A percentile compares a stretch with the other conserved stretches of the same genome.
These are phyloP conservation scores for Penicillium sp. DNA, from an alignment of 2,329 filamentous ascomycete species.

Conservation along the genomic window DNA sequence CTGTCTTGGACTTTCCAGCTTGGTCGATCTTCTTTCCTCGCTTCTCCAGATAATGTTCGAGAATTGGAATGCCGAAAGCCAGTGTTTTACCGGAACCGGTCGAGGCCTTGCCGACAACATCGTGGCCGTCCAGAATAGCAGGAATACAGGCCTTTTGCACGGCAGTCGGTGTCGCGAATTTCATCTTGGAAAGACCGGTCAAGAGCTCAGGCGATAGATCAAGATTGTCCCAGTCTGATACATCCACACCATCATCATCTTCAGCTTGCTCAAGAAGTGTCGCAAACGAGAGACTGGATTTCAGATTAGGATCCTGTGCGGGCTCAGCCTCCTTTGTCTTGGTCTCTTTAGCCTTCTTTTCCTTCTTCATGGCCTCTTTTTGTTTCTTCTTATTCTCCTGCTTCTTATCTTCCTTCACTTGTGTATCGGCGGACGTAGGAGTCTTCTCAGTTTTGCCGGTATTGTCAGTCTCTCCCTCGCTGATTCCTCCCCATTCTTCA, in stretches of 20 bases:
- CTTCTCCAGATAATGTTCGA: constrained; percentile 70
- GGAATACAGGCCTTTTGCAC: constrained; percentile 82
- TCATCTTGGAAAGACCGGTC: constrained; percentile 70
- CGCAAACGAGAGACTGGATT: constrained; percentile 35
- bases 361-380: constrained; percentile 22
- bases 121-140: constrained; percentile 72
- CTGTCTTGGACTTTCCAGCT: constrained; percentile 38
- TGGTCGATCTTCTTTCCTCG: constrained; percentile 35
- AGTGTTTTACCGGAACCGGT: constrained; percentile 96
- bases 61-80: constrained; percentile 87
- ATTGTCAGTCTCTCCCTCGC: constrained; percentile 44
- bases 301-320: constrained; percentile 33
- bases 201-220: constrained; percentile 68
- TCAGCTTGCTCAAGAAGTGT: constrained; percentile 35
- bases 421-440: constrained; percentile 7
- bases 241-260: constrained; percentile 59
- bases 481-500: constrained; percentile 64
- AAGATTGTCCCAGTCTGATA: constrained; percentile 73
- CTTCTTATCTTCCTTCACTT: neutral
- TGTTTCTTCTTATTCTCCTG: constrained; percentile 1
- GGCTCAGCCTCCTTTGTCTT: constrained; percentile 27
- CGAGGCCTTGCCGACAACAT: constrained; percentile 92
- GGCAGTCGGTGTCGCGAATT: constrained; percentile 72
- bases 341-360: constrained; percentile 21
- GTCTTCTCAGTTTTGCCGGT: constrained; percentile 13